Base-by-base conservation (phyloP, 306 rosid genomes). In the Cicer chorassanicum region DNA sequence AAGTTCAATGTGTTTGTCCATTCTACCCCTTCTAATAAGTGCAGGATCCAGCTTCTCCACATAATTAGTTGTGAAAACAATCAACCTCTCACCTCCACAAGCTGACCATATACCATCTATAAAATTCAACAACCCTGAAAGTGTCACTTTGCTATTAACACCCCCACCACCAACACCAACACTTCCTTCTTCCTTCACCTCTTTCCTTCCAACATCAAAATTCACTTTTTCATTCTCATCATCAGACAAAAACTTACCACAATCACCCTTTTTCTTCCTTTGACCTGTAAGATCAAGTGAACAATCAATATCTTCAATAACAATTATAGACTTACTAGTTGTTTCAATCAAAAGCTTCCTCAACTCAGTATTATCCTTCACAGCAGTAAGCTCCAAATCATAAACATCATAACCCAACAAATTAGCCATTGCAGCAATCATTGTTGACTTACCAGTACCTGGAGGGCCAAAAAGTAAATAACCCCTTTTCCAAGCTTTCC, bases 241-340 rank as follows among this genome's bases (percentile, higher is more conserved):
- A 3, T 87, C 93, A 45, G 62, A 9, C 5, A 8, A 9, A 5
- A 10, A 71, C 68, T 82, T 84, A 43, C 71, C 49, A 29, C 36
- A 29, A 0, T 88, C 91, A 10, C 38, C 44, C 44, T 84, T 88
- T 83, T 92, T 90, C 84, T 90, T 88, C 87, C 96, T 88, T 83
- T 90, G 93, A 40, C 98, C 96, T 51, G 98, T 92, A 24, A 92
- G 89, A 82, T 92, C 92, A 73, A 92, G 98, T 4, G 98, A 92
- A 60, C 98, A 92, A 62, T 92, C 98, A 21, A 92, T 90, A 62
- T 92, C 96, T 75, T 92, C 98, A 36, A 92, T 92, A 76, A 92
- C 98, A 77, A 90, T 92, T 6, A 92, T 87, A 11, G 94, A 86
- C 89, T 92, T 92, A 80, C 92, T 84, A 0, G 96, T 92, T 0